Evolutionary conservation across 2,329 filamentous ascomycete species (phyloP), one percentile per base, ranked within the genome.

Genomic region (Sphaerulina populicola): DNA sequence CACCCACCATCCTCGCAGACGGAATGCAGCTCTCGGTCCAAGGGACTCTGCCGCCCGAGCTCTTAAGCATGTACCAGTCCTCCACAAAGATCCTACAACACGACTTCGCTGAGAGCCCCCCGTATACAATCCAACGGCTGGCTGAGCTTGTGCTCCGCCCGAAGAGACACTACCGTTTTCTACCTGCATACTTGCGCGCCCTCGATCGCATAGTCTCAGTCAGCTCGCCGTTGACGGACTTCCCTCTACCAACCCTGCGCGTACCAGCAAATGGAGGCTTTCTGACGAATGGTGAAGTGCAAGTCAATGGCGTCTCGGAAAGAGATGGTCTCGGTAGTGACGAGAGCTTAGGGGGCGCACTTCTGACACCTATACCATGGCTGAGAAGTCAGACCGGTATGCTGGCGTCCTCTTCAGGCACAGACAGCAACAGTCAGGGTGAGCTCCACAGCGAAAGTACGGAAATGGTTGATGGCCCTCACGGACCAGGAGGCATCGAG

Each of bases 361-460:
- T 96, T 14, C 75, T 98, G 44, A 97, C 91, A 1, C 93, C 91
- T 0, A 97, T 98, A 51, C 87, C 90, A 0, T 98, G 93, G 93
- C 73, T 97, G 45, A 56, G 63, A 11, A 59, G 61, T 43, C 55
- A 59, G 46, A 47, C 49, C 27, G 52, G 51, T 15, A 35, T 58
- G 10, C 33, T 55, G 15, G 49, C 49, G 1, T 50, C 51, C 11
- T 47, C 54, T 7, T 43, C 54, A 9, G 27, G 55, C 15, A 40
- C 53, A 23, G 58, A 54, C 2, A 57, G 56, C 23, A 64, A 52
- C 67, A 69, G 60, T 51, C 63, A 60, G 61, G 69, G 62, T 29
- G 80, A 84, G 60, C 73, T 86, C 15, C 79, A 80, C 57, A 88
- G 83, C 35, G 85, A 90, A 66, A 82, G 79, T 66, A 88, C 85